These are phyloP conservation scores for Moesziomyces globuligerus DNA, from an alignment of 1,284 basidiomycete genomes.

Conservation along the genomic window DNA sequence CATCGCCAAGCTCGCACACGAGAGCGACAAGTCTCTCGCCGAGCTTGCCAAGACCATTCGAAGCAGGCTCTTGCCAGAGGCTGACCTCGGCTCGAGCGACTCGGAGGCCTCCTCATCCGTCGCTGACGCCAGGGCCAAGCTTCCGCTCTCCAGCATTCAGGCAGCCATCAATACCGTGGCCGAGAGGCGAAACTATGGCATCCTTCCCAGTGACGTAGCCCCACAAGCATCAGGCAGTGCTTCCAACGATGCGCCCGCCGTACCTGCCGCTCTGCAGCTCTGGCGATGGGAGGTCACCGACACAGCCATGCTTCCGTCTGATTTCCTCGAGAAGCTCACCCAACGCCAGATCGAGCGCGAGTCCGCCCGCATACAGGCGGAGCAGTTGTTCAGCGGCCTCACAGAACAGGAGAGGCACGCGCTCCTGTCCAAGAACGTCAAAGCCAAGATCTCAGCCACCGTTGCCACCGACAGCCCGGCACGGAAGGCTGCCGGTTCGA, in stretches of 20 bases:
- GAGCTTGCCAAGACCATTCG: slow-evolving; percentile 54
- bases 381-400: slow-evolving; percentile 36
- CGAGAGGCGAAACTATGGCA: slow-evolving; percentile 56
- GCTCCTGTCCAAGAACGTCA: slow-evolving; percentile 40
- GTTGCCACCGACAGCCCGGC: slow-evolving; percentile 12
- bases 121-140: slow-evolving; percentile 18
- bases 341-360: slow-evolving; percentile 75
- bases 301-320: slow-evolving; percentile 77
- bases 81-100: slow-evolving; percentile 41
- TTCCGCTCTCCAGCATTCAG: slow-evolving; percentile 42
- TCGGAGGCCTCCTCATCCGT: slow-evolving; percentile 17
- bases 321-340: slow-evolving; percentile 75
- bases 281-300: slow-evolving; percentile 88
- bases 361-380: slow-evolving; percentile 70
- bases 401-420: slow-evolving; percentile 38
- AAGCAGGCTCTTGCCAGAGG: slow-evolving; percentile 49
- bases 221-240: slow-evolving; percentile 5
- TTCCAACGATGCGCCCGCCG: slow-evolving; percentile 1
- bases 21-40: slow-evolving; percentile 56
- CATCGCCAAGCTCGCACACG: slow-evolving; percentile 79
- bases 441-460: slow-evolving; percentile 35
- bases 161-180: slow-evolving; percentile 52
- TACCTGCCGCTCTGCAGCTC: slow-evolving; percentile 71
- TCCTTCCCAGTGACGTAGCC: slow-evolving; percentile 24
- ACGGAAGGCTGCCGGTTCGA: slow-evolving; percentile 5